Percentiles rank a stretch among this genome's conserved stretches.
These are phyloP conservation scores for Dittrichia graveolens DNA, from an alignment of 129 eudicot species.

Conservation along the genomic window DNA sequence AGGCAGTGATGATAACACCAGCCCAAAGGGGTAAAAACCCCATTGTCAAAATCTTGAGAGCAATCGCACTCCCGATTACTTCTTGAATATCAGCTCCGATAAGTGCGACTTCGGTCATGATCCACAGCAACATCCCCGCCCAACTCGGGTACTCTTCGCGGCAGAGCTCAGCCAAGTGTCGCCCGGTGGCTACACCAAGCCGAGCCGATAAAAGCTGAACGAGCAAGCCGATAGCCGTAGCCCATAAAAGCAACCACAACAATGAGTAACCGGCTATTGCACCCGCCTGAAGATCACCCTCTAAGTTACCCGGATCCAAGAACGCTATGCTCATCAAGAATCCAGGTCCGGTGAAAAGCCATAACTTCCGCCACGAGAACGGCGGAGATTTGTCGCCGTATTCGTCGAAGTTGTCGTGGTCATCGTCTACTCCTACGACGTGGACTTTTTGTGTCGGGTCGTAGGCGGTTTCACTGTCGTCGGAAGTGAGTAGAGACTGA, in stretches of 20 bases:
- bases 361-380: constrained; percentile 84
- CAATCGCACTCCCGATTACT: constrained; percentile 98
- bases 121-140: constrained; percentile 80
- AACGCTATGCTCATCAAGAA: constrained; percentile 95
- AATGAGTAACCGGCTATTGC: constrained; percentile 89
- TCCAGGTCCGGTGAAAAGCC: constrained; percentile 95
- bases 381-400: constrained; percentile 59
- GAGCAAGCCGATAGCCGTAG: constrained; percentile 86
- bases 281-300: constrained; percentile 93
- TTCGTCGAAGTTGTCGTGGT: constrained; percentile 26
- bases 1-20: constrained; percentile 89
- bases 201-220: constrained; percentile 88
- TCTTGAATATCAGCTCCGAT: constrained; percentile 95
- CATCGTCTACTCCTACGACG: constrained; percentile 44
- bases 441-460: constrained; percentile 60
- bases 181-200: constrained; percentile 90
- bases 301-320: constrained; percentile 93
- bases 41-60: constrained; percentile 71
- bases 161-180: constrained; percentile 93
- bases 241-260: constrained; percentile 86
- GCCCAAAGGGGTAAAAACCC: constrained; percentile 92
- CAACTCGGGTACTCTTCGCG: constrained; percentile 91
- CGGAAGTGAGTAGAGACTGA: constrained; percentile 35
- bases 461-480: constrained; percentile 59
- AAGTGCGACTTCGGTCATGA: constrained; percentile 89